A percentile compares a stretch with the other conserved stretches of the same genome.
phyloP scores from a whole-genome alignment of 2,329 filamentous ascomycete genomes.

The Cadophora malorum region DNA sequence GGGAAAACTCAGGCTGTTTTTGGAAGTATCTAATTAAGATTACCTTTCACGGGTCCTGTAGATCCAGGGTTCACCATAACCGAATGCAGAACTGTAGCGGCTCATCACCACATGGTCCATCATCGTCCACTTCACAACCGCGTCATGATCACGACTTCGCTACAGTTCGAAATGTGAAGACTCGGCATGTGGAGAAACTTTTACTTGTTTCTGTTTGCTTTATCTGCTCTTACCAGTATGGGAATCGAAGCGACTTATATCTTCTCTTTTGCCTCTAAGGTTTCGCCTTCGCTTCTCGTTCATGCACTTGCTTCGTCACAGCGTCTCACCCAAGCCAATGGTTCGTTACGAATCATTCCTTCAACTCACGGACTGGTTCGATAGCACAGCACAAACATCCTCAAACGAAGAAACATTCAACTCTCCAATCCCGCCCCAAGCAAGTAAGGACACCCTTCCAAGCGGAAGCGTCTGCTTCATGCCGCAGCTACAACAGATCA shows the following conservation, averaged over 20 bases:
- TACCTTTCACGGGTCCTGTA: not conserved
- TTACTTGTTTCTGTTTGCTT: not conserved
- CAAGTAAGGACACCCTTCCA: not conserved
- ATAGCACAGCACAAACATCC: not conserved
- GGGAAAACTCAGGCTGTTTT: not conserved
- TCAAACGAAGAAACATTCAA: not conserved
- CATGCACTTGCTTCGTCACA: not conserved
- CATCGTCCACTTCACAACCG: not conserved
- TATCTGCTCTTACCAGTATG: not conserved
- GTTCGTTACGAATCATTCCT: not conserved
- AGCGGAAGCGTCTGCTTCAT: not conserved
- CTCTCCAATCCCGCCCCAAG: too few relatives aligned
- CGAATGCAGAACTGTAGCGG: not conserved
- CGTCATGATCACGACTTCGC: not conserved
- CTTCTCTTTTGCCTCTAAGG: not conserved
- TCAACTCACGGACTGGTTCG: not conserved
- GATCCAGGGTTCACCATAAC: not conserved
- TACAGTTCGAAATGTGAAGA: too few relatives aligned
- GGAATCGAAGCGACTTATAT: not conserved
- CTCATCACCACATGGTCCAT: not conserved
- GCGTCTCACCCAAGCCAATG: not conserved
- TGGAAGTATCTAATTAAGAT: not conserved
- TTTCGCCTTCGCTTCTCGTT: not conserved
- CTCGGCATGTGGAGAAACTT: too few relatives aligned
- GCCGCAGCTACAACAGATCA: too few relatives aligned